Evolutionary conservation across 179 eudicot species (phyloP).

Genomic region (Sideroxylon spinosum): DNA sequence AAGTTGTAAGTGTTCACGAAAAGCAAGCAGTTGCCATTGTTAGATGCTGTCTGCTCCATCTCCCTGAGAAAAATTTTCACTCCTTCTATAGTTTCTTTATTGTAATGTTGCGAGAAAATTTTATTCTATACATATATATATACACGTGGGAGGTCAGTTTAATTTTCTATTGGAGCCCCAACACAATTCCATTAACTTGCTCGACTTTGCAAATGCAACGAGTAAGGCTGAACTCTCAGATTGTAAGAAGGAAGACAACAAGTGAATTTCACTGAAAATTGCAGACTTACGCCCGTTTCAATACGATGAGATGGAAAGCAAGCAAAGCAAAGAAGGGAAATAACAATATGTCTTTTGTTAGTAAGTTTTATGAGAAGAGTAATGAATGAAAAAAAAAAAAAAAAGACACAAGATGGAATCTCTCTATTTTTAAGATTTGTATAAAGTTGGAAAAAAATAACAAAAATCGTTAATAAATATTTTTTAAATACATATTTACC

Average conservation of each 20-base stretch:
- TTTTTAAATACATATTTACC: no score
- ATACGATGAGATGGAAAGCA: no score
- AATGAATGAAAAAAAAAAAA: no score
- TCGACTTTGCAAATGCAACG: neutral
- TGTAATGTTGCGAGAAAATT: neutral
- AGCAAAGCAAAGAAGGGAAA: no score
- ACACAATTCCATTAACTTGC: conserved; percentile 4
- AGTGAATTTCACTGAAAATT: neutral
- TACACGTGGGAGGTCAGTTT: neutral
- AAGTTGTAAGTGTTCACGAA: neutral
- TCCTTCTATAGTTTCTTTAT: neutral
- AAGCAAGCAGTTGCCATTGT: neutral
- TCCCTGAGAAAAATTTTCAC: neutral
- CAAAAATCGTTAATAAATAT: no score
- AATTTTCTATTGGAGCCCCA: neutral
- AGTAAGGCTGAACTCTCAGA: conserved; percentile 1
- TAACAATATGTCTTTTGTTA: no score
- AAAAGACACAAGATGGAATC: no score
- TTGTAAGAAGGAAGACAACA: neutral
- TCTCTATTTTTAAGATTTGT: no score
- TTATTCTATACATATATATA: neutral
- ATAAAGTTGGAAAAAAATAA: no score
- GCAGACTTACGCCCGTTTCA: neutral
- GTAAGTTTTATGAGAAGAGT: no score
- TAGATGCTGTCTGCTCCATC: conserved; percentile 18